Base-by-base conservation (phyloP, 192 early-diverging fungal species). In the Backusella mclennaniae region DNA sequence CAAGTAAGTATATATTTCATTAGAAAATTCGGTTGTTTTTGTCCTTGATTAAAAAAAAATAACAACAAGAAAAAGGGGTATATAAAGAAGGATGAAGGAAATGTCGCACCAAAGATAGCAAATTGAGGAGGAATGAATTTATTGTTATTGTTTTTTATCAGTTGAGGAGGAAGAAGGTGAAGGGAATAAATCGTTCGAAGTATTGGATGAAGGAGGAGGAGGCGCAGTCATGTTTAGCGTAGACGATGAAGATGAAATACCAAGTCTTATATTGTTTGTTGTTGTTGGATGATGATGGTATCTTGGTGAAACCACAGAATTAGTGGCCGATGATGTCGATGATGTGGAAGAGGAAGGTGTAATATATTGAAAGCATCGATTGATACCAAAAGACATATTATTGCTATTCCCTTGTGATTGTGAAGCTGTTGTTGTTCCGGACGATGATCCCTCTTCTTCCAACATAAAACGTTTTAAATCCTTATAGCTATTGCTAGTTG, bases 81-180 rank as follows among this genome's bases (percentile, higher is more conserved):
- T 59, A 26, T 26, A 59, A 59, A n/a, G 7, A 56, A 59, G n/a
- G 53, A 59, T 26, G 53, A 59, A 11, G 56, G 56, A 63, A 53
- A 63, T 29, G 8, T 5, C 12, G 29, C 23, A 29, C 46, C 19
- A 49, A 49, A 49, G n/a, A 49, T n/a, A 49, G n/a, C 46, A 49
- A 49, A 49, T 19, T 6, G 6, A 49, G 46, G 46, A 49, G 26
- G 23, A 26, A 63, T 29, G 56, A 63, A 63, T 63, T 63, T 63
- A 63, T 63, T 63, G 29, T 29, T 63, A 63, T 63, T 63, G 21
- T 63, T 63, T 63, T 63, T 63, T 63, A 26, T 63, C 56, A 63
- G 56, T 29, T 29, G 56, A 63, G 9, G 56, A 63, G 26, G 56
- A 63, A 63, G 56, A 63, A 63, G 56, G 56, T 63, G 56, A 63